phyloP scores from a whole-genome alignment of 805 yeast genomes.

The Huiozyma sinensis region DNA sequence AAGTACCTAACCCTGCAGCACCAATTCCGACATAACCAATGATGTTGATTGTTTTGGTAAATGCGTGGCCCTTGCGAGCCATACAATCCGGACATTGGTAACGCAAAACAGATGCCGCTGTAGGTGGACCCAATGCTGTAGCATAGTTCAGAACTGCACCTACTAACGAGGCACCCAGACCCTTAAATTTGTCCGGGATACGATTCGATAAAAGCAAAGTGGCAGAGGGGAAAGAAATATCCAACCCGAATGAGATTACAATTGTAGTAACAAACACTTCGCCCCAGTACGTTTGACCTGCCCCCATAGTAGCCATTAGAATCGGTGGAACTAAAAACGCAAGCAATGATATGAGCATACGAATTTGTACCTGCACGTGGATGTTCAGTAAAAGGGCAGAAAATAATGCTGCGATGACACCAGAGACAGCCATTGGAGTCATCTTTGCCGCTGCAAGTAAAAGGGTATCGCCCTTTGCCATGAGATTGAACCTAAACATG shows the following conservation, averaged over 20 bases:
- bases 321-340: conserved; percentile 14
- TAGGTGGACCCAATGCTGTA: conserved; percentile 49
- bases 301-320: conserved; percentile 41
- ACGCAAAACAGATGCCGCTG: conserved; percentile 38
- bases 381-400: conserved; percentile 1
- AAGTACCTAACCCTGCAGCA: conserved; percentile 2
- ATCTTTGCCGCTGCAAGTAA: conserved; percentile 34
- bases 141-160: conserved; percentile 56
- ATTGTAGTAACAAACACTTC: conserved; percentile 41
- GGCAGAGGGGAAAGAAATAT: conserved; percentile 58
- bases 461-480: conserved; percentile 35
- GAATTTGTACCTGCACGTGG: conserved; percentile 4
- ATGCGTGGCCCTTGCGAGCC: neutral
- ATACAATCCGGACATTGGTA: conserved; percentile 6
- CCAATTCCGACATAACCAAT: conserved; percentile 6
- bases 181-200: conserved; percentile 49
- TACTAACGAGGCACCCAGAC: conserved; percentile 56
- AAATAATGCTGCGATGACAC: conserved; percentile 38
- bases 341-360: conserved; percentile 2
- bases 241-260: conserved; percentile 55
- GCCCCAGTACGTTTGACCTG: conserved; percentile 44
- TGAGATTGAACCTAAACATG: conserved; percentile 36
- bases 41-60: conserved; percentile 4
- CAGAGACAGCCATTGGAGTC: conserved; percentile 36
- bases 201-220: conserved; percentile 43